Percentiles rank a stretch among this genome's conserved stretches.
These are phyloP conservation scores for Candida glucosophila DNA, from an alignment of 1,139 yeast genomes.

Conservation along the genomic window DNA sequence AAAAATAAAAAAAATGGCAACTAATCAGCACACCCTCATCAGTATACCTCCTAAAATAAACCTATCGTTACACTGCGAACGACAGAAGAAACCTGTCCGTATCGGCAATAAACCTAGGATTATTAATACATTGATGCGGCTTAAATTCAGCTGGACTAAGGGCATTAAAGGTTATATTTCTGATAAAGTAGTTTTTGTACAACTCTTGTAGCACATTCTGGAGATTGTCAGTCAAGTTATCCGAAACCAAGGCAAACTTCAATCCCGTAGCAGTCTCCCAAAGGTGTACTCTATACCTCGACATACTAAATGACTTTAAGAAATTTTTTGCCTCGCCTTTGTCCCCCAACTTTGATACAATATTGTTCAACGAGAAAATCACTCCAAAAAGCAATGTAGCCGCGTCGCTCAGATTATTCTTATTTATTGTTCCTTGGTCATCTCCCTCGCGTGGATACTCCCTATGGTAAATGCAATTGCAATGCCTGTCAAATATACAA, in stretches of 20 bases:
- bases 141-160: conserved; percentile 46
- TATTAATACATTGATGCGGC: conserved; percentile 30
- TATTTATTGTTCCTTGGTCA: conserved; percentile 42
- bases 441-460: conserved; percentile 37
- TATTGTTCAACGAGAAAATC: conserved; percentile 67
- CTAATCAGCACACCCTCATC: too few relatives aligned
- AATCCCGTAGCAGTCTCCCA: conserved; percentile 74
- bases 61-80: too few relatives aligned
- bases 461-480: conserved; percentile 66
- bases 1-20: too few relatives aligned
- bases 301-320: conserved; percentile 61
- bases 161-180: conserved; percentile 60
- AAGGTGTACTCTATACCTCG: conserved; percentile 69
- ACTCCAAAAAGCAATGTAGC: conserved; percentile 86
- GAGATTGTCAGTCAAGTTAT: conserved; percentile 52
- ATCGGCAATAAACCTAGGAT: conserved; percentile 33
- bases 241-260: conserved; percentile 69
- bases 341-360: conserved; percentile 56
- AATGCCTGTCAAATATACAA: conserved; percentile 85
- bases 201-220: conserved; percentile 56
- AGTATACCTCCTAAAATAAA: too few relatives aligned
- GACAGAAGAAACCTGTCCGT: conserved; percentile 32
- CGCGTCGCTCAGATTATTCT: conserved; percentile 52
- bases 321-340: conserved; percentile 26
- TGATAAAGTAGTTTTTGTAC: conserved; percentile 60